These are phyloP conservation scores for Setaria italica DNA, from an alignment of 202 grass and related monocot species.

Conservation along the genomic window DNA sequence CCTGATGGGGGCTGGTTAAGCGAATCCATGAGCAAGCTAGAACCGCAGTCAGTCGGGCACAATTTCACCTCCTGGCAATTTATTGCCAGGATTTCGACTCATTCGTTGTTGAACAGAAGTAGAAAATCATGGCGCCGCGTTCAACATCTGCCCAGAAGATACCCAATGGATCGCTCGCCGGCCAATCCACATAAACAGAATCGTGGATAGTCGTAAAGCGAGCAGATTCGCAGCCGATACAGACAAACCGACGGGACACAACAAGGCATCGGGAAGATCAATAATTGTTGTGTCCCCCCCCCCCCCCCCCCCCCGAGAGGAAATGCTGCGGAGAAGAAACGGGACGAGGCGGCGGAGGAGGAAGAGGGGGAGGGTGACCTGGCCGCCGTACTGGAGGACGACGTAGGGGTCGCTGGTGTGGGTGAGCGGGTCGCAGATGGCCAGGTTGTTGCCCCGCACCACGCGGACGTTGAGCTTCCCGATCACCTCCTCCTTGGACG, in stretches of 20 bases:
- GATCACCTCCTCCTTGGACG: slow-evolving; percentile 52
- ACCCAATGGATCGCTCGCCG: not conserved
- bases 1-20: not conserved
- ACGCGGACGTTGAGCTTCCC: slow-evolving; percentile 65
- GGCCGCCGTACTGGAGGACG: slow-evolving; percentile 53
- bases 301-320: too few relatives aligned
- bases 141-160: not conserved
- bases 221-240: not conserved
- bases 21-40: slow-evolving; percentile 4
- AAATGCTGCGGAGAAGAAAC: not conserved
- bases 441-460: slow-evolving; percentile 60
- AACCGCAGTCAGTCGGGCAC: not conserved
- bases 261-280: not conserved
- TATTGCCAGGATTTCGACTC: not conserved
- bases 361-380: slow-evolving; percentile 19
- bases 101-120: not conserved
- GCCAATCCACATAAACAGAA: not conserved
- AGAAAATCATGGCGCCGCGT: not conserved
- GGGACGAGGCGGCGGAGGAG: not conserved
- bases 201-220: too few relatives aligned
- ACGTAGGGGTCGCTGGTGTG: slow-evolving; percentile 80
- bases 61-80: not conserved
- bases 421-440: slow-evolving; percentile 59
- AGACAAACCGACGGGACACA: too few relatives aligned
- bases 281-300: too few relatives aligned